Evolutionary conservation across 1,284 basidiomycete genomes (phyloP).

Genomic region (Cryptococcus amylolentus): DNA sequence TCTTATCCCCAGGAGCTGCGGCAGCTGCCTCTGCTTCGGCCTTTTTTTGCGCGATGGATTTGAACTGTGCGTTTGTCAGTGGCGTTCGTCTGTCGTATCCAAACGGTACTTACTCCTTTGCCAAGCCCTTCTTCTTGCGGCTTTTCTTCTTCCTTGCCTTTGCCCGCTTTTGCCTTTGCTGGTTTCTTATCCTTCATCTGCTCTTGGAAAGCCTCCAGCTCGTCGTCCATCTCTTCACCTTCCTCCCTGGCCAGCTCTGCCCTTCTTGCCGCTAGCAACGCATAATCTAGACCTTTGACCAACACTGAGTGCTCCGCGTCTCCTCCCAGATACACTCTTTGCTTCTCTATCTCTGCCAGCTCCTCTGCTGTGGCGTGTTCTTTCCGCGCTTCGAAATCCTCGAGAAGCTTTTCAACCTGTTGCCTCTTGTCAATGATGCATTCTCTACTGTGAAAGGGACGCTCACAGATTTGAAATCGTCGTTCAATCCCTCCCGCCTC

Average conservation of each 20-base stretch:
- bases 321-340: constrained; percentile 79
- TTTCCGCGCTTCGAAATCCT: constrained; percentile 69
- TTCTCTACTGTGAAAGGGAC: neutral
- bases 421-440: neutral
- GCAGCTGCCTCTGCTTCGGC: constrained; percentile 24
- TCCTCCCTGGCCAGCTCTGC: constrained; percentile 57
- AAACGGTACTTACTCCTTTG: constrained; percentile 31
- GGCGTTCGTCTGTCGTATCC: neutral
- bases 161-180: constrained; percentile 1
- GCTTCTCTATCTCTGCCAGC: constrained; percentile 61
- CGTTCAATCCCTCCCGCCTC: constrained; percentile 40
- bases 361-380: constrained; percentile 34
- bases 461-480: constrained; percentile 45
- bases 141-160: constrained; percentile 58
- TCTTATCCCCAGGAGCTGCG: constrained; percentile 28
- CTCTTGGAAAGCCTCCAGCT: constrained; percentile 59
- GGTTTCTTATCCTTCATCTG: constrained; percentile 11
- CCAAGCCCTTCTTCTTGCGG: constrained; percentile 24
- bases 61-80: constrained; percentile 33
- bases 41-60: constrained; percentile 40
- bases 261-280: constrained; percentile 77
- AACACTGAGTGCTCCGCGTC: constrained; percentile 79
- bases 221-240: constrained; percentile 65
- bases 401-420: constrained; percentile 71
- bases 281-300: constrained; percentile 83